These are phyloP conservation scores for Verticillium longisporum DNA, from an alignment of 2,329 filamentous ascomycete species.

Conservation along the genomic window DNA sequence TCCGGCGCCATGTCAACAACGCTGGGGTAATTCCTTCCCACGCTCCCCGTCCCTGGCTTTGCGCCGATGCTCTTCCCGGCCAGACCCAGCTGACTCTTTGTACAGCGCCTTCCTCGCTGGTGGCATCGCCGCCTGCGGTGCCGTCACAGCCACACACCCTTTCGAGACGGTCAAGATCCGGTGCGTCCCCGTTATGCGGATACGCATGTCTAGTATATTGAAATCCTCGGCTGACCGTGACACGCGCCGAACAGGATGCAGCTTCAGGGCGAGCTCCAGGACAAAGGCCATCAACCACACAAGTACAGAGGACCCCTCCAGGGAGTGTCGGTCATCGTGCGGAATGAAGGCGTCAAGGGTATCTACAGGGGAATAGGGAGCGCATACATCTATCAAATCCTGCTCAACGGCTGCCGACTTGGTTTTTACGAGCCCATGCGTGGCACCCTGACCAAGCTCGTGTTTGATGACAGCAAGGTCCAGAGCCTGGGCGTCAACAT, in stretches of 20 bases:
- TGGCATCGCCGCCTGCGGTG: constrained; percentile 93
- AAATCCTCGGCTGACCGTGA: constrained; percentile 4
- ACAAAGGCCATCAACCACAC: constrained; percentile 75
- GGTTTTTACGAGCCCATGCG: constrained; percentile 98
- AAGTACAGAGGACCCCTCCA: constrained; percentile 90
- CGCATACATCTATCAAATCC: constrained; percentile 93
- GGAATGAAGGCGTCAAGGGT: constrained; percentile 80
- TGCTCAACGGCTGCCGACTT: constrained; percentile 91
- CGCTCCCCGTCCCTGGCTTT: neutral
- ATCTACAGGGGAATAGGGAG: constrained; percentile 85
- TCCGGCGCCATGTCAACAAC: constrained; percentile 43
- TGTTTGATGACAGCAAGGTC: constrained; percentile 65
- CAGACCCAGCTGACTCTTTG: constrained; percentile 5
- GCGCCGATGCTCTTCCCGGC: neutral
- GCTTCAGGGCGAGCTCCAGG: constrained; percentile 89
- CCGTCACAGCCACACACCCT: constrained; percentile 93
- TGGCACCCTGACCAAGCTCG: constrained; percentile 56
- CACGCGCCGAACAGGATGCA: constrained; percentile 60
- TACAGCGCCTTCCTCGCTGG: constrained; percentile 84
- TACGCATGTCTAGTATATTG: neutral
- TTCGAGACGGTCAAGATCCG: constrained; percentile 99
- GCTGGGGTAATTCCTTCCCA: constrained; percentile 25
- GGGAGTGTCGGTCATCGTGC: constrained; percentile 80
- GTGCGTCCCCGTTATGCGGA: constrained; percentile 36
- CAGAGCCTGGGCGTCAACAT: constrained; percentile 91